Conservation (phyloP, 805 yeast species). For the Millerago galiae region DNA sequence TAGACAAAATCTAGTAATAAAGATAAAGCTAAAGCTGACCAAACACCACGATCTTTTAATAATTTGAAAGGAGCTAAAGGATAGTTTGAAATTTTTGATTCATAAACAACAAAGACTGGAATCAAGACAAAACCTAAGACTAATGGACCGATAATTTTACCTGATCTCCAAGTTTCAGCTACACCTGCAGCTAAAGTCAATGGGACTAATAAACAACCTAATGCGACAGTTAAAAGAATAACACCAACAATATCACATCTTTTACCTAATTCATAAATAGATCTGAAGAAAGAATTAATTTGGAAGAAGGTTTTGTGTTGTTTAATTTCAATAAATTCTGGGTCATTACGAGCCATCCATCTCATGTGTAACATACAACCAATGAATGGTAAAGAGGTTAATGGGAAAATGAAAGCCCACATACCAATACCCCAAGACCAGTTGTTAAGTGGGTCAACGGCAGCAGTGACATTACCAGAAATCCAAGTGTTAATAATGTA, state of each 20-base stretch:
- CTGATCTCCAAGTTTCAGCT: conserved; percentile 47
- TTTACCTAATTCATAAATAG: conserved; percentile 45
- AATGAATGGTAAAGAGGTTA: conserved; percentile 55
- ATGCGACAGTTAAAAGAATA: conserved; percentile 43
- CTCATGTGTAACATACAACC: conserved; percentile 50
- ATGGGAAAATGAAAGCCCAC: conserved; percentile 75
- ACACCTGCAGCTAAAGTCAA: conserved; percentile 71
- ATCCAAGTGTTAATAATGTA: conserved; percentile 77
- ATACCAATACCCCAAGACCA: conserved; percentile 78
- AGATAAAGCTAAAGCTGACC: conserved; percentile 61
- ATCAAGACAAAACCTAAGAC: conserved; percentile 58
- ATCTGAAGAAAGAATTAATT: conserved; percentile 29
- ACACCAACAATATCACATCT: conserved; percentile 61
- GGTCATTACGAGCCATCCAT: conserved; percentile 42
- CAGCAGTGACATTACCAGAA: conserved; percentile 48
- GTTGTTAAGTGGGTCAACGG: conserved; percentile 26
- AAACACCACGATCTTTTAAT: conserved; percentile 63
- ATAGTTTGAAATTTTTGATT: conserved; percentile 42
- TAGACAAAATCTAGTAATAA: conserved; percentile 54
- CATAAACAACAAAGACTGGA: conserved; percentile 60
- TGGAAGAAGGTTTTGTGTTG: conserved; percentile 34
- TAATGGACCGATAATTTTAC: conserved; percentile 59
- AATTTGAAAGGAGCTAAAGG: conserved; percentile 61
- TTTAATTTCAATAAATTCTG: conserved; percentile 40
- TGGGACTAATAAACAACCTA: conserved; percentile 66